Evolutionary conservation across 768 basidiomycete genomes (phyloP).

Genomic region (Boletus fagicola): DNA sequence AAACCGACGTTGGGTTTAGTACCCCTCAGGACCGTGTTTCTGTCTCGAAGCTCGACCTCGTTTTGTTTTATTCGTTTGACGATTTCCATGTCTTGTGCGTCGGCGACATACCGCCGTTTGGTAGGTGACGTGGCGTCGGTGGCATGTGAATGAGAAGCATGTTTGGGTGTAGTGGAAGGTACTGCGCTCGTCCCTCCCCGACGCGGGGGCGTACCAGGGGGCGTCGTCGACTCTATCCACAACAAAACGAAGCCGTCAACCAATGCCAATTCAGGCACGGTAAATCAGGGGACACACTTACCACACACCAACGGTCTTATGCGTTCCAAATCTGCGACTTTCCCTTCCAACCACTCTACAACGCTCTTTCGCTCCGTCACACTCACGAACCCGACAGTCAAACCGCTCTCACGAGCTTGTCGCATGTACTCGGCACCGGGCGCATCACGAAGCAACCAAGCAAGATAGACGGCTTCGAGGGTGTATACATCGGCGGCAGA

Average conservation of each 20-base stretch:
- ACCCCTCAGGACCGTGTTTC: slow-evolving; percentile 81
- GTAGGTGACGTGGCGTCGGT: slow-evolving; percentile 42
- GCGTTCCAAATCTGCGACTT: slow-evolving; percentile 26
- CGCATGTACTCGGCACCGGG: slow-evolving; percentile 86
- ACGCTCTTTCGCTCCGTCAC: slow-evolving; percentile 85
- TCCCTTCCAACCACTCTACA: slow-evolving; percentile 81
- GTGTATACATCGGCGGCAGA: slow-evolving; percentile 59
- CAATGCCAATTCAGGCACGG: neutral
- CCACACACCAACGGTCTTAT: slow-evolving; percentile 25
- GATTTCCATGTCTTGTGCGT: slow-evolving; percentile 73
- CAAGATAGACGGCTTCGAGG: slow-evolving; percentile 80
- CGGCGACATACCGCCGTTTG: slow-evolving; percentile 79
- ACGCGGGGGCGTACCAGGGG: slow-evolving; percentile 56
- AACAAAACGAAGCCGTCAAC: neutral
- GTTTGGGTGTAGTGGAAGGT: slow-evolving; percentile 25
- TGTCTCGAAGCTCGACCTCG: slow-evolving; percentile 78
- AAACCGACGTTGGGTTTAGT: slow-evolving; percentile 74
- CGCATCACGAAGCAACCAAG: slow-evolving; percentile 74
- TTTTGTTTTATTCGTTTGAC: slow-evolving; percentile 79
- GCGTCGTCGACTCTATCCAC: slow-evolving; percentile 51
- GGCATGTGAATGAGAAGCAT: slow-evolving; percentile 22
- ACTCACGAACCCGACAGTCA: slow-evolving; percentile 75
- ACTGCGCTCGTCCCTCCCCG: slow-evolving; percentile 17
- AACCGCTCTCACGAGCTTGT: slow-evolving; percentile 71
- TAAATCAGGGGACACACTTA: slow-evolving; percentile 4